phyloP scores from a whole-genome alignment of 1,284 basidiomycete genomes.

The Vanrija sp. region DNA sequence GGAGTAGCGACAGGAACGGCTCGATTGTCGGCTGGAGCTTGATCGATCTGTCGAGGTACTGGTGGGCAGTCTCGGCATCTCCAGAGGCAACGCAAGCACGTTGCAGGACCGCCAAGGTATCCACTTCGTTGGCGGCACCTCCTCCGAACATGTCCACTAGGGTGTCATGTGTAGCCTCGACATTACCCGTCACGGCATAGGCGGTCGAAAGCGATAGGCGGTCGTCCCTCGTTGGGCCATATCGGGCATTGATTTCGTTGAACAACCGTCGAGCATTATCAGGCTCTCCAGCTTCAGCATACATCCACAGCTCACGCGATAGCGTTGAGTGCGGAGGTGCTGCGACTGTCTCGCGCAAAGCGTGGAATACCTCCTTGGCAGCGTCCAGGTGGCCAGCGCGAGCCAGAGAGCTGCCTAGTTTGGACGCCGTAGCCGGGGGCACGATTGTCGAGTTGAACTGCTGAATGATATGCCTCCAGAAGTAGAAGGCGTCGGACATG shows the following conservation, averaged over 20 bases:
- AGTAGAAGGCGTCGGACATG: conserved; percentile 1
- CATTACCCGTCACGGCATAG: conserved; percentile 5
- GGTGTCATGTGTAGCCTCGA: background rate
- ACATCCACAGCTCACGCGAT: conserved; percentile 11
- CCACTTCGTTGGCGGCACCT: background rate
- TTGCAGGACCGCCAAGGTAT: conserved; percentile 19
- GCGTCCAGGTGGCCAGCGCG: background rate
- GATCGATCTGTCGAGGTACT: conserved; percentile 13
- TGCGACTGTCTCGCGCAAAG: conserved; percentile 4
- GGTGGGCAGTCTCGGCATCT: conserved; percentile 14
- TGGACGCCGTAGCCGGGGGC: conserved; percentile 1
- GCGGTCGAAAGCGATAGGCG: background rate
- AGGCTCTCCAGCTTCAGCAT: conserved; percentile 4
- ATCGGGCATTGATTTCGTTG: conserved; percentile 4
- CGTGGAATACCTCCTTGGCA: conserved; percentile 5
- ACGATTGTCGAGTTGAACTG: conserved; percentile 9
- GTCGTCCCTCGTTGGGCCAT: conserved; percentile 5
- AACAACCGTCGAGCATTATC: conserved; percentile 5
- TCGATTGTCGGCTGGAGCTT: conserved; percentile 7
- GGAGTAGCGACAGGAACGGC: conserved; percentile 57
- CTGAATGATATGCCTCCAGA: conserved; percentile 6
- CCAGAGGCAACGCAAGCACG: conserved; percentile 19
- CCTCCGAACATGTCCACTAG: conserved; percentile 1
- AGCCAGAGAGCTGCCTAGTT: conserved; percentile 7
- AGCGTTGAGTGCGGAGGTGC: conserved; percentile 9